Evolutionary conservation across 306 rosid species (phyloP), one percentile per base, ranked within the genome.

Genomic region (Quillaja saponaria): DNA sequence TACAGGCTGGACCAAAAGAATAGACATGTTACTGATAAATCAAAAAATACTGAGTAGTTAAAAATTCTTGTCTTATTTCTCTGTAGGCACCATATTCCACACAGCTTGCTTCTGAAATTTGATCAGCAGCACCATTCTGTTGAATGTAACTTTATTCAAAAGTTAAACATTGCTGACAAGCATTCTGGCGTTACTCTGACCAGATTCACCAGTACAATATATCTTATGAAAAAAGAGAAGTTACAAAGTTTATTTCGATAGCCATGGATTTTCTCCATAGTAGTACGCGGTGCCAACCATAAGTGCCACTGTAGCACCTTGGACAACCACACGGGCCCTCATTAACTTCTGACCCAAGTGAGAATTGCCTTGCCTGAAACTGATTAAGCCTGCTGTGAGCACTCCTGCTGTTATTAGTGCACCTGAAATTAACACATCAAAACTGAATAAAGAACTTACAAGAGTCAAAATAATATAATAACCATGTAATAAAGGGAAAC

Each of bases 281-380:
- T 85, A 87, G 77, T 63, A 87, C 50, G 97, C 87, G 16, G 90
- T 82, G 67, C 95, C 97, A 53, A 87, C 95, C 97, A 90, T 87
- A 55, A 90, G 94, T 0, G 88, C 97, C 19, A 87, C 97, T 0
- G 97, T 90, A 42, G 87, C 94, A 67, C 95, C 97, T 68, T 90
- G 97, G 45, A 67, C 90, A 40, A 85, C 90, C 61, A 90, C 97
- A 53, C 97, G 95, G 73, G 94, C 95, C 78, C 97, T 81, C 97
- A 90, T 90, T 67, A 90, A 76, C 79, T 70, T 69, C 88, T 90
- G 97, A 34, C 97, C 97, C 73, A 85, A 52, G 38, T 81, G 82
- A 61, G 97, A 90, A 73, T 90, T 90, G 13, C 97, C 97, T 77
- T 20, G 82, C 68, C 88, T 77, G 79, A 90, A 90, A 68, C 95